Base-by-base conservation (phyloP, 2,329 filamentous ascomycete species). In the Graphium sp. region DNA sequence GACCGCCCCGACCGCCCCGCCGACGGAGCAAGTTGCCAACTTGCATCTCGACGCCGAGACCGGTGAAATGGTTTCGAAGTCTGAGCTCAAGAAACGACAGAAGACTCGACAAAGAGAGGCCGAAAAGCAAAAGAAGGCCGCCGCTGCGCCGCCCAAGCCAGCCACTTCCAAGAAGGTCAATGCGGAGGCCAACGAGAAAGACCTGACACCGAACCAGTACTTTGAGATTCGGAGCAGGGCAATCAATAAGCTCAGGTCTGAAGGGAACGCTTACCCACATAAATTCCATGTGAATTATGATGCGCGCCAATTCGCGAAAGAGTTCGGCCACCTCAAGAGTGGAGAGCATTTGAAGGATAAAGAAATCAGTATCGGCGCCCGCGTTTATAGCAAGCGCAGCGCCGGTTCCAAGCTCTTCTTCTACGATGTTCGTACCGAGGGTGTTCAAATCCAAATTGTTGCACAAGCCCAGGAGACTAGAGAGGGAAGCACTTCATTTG, bases 161-260 rank as follows among this genome's bases (percentile, higher is more conserved):
- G 64, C 66, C 41, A 58, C 64, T 37, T 69, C 70, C 37, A 74
- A 82, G 53, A 81, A 78, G 63, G 43, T 46, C 34, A 71, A 78
- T 35, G 79, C 83, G 46, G 78, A 93, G 48, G 64, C 60, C 18
- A 46, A 49, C 29, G 63, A 68, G 50, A 62, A 62, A 52, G 61
- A 67, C 37, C 52, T 67, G 32, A 64, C 63, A 33, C 63, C 64
- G 19, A 66, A 65, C 50, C 63, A 71, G 51, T 98, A 95, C 63
- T 94, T 93, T 50, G 89, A 98, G 60, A 91, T 95, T 49, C 80
- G 89, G 37, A 91, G 78, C 45, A 72, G 81, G 41, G 68, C 67
- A 40, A 74, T 93, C 60, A 76, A 79, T 53, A 76, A 77, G 47
- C 66, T 87, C 37, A 69, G 76, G 44, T 60, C 75, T 46, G 72